A percentile compares a stretch with the other conserved stretches of the same genome.
phyloP scores from a whole-genome alignment of 345 rosid genomes.

The Camelina laxa region DNA sequence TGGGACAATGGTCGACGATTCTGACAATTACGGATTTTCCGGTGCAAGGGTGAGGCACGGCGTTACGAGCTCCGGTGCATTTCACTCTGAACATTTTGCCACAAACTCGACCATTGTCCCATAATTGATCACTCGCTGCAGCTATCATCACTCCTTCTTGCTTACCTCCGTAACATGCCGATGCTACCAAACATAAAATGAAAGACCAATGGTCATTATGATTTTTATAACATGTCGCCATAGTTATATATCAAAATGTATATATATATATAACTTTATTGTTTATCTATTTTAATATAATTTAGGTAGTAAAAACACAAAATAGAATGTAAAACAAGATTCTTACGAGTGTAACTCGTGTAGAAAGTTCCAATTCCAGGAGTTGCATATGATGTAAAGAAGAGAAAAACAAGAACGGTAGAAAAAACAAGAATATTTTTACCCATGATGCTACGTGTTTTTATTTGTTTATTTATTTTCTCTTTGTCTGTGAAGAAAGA shows the following conservation, averaged over 20 bases:
- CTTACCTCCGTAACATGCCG: constrained; percentile 43
- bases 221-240: background rate
- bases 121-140: constrained; percentile 55
- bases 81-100: constrained; percentile 49
- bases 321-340: too few species aligned
- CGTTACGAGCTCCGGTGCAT: constrained; percentile 49
- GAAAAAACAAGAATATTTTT: constrained; percentile 14
- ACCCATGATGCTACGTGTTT: constrained; percentile 18
- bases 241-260: background rate
- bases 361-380: constrained; percentile 43
- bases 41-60: constrained; percentile 51
- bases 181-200: constrained; percentile 43
- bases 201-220: background rate
- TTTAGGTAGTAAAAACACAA: background rate
- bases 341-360: constrained; percentile 32
- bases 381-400: constrained; percentile 30
- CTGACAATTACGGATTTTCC: constrained; percentile 44
- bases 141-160: constrained; percentile 53
- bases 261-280: too few species aligned
- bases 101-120: constrained; percentile 54
- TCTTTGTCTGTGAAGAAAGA: constrained; percentile 2
- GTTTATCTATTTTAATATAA: background rate
- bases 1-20: constrained; percentile 52
- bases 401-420: constrained; percentile 22
- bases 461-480: background rate